These are phyloP conservation scores for Wickerhamiella cacticola DNA, from an alignment of 805 yeast species.

Conservation along the genomic window DNA sequence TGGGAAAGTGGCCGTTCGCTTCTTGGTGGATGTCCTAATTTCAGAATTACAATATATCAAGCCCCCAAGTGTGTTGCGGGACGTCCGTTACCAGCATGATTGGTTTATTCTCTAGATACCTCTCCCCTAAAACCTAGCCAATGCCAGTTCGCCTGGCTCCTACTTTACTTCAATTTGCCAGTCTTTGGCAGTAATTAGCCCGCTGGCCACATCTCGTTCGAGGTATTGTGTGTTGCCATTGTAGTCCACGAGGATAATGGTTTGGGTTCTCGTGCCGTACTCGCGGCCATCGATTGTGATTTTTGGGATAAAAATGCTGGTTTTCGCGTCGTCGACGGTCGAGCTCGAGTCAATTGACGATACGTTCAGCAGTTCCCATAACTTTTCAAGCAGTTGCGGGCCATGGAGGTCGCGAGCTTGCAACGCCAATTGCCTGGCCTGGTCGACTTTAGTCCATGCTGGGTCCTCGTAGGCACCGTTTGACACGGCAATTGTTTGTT, in stretches of 20 bases:
- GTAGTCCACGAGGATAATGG: constrained; percentile 50
- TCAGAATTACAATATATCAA: no score
- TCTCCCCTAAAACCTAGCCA: no score
- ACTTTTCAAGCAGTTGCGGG: constrained; percentile 34
- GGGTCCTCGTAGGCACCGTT: constrained; percentile 50
- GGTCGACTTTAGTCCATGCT: constrained; percentile 60
- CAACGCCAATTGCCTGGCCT: constrained; percentile 39
- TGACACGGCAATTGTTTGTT: constrained; percentile 44
- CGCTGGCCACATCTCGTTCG: constrained; percentile 40
- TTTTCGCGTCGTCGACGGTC: constrained; percentile 34
- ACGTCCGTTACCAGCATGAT: no score
- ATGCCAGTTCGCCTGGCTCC: no score
- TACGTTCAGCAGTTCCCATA: constrained; percentile 46
- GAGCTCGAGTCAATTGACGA: constrained; percentile 27
- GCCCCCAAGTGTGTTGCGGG: no score
- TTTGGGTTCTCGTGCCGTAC: constrained; percentile 85
- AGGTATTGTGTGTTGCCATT: constrained; percentile 42
- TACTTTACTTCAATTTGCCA: not conserved
- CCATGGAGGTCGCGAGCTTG: constrained; percentile 6
- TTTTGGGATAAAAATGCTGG: constrained; percentile 66
- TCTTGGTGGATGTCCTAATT: no score
- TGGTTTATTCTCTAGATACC: no score
- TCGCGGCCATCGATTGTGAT: constrained; percentile 31
- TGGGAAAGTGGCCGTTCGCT: no score
- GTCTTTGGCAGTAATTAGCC: not conserved